phyloP scores from a whole-genome alignment of 495 filamentous ascomycete genomes.

The Neurospora sp. region DNA sequence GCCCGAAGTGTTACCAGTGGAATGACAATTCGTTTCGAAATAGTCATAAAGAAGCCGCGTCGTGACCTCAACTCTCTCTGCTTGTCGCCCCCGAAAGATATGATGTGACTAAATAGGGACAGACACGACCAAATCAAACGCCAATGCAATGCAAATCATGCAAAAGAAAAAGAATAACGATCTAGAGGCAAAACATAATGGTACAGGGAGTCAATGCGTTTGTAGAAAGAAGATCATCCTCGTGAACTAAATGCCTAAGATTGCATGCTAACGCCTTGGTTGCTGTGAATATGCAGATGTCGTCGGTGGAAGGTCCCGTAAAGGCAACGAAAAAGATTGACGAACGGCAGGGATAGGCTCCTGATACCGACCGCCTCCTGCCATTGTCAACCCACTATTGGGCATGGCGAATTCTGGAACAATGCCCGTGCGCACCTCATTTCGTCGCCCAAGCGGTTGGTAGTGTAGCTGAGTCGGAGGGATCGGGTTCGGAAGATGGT shows the following conservation, averaged over 20 bases:
- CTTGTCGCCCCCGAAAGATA: background rate
- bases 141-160: background rate
- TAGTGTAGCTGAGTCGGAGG: constrained; percentile 85
- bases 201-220: background rate
- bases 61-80: background rate
- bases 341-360: background rate
- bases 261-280: background rate
- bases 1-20: background rate
- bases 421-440: constrained; percentile 69
- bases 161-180: background rate
- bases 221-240: background rate
- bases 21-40: background rate
- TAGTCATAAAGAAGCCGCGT: background rate
- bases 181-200: background rate
- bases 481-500: constrained; percentile 41
- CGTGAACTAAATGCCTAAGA: background rate
- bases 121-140: background rate
- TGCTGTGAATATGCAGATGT: background rate
- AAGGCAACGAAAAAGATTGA: background rate
- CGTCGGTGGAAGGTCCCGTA: background rate
- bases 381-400: constrained; percentile 1
- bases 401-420: constrained; percentile 56
- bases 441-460: constrained; percentile 71
- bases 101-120: background rate
- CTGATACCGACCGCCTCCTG: background rate